Base-by-base conservation (phyloP, 2,329 filamentous ascomycete species). In the Claviceps digitariae region DNA sequence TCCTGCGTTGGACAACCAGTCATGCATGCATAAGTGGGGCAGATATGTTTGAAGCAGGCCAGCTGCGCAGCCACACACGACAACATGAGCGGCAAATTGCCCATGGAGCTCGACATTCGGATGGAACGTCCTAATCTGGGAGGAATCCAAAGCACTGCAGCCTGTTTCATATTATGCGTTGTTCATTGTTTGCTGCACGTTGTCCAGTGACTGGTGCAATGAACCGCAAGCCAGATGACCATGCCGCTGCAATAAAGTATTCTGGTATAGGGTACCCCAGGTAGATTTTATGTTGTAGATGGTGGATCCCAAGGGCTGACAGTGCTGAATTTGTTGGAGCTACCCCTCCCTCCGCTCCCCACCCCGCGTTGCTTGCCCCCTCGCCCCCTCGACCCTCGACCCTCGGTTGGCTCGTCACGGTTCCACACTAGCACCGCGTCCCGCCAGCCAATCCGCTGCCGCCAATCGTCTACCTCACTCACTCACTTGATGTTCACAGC, bases 371-470 rank as follows among this genome's bases (percentile, higher is more conserved):
- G 12, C 34, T n/a, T 17, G 36, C 15, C 36, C 34, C 34, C 21
- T 23, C 41, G 41, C 23, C 34, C 34, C 23, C 23, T 9, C 41
- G 10, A 10, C 13, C 21, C 20, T 17, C 43, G 43, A 27, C 51
- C 34, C 48, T 53, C 52, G 34, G 46, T 51, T 52, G 34, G 48
- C 50, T 40, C 52, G 55, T 57, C 57, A 55, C 57, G 63, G 65
- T 64, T 61, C 67, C 67, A 69, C 67, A 64, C 62, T 60, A 68
- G 66, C 67, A 69, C 57, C 58, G 58, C 59, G 60, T 56, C 59
- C 58, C 58, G 55, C 58, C 59, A 62, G 61, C 64, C 64, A 67
- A 68, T 66, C 61, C 60, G 59, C 61, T 58, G 57, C 60, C 57
- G 59, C 58, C 59, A 59, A 59, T 55, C 48, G 51, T 52, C 47